A percentile compares a stretch with the other conserved stretches of the same genome.
Evolutionary conservation across 2,329 filamentous ascomycete species (phyloP).

Genomic region (Penicillium sp.): DNA sequence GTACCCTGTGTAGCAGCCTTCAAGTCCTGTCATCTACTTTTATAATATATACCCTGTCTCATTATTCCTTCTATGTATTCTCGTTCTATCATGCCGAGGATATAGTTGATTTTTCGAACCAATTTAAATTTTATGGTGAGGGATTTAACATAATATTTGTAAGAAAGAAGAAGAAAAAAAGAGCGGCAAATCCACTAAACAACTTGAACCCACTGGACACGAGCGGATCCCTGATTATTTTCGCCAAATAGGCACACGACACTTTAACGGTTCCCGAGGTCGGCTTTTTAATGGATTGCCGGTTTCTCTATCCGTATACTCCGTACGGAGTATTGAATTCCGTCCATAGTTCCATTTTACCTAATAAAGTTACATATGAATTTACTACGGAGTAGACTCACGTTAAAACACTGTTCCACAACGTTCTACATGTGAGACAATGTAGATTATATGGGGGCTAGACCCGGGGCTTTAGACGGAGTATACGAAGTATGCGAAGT

Average conservation of each 20-base stretch:
- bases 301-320: too few species aligned
- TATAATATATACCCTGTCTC: not conserved
- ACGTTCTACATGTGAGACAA: not conserved
- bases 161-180: not conserved
- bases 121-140: not conserved
- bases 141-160: slow-evolving; percentile 2
- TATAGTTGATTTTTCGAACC: not conserved
- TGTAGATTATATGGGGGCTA: not conserved
- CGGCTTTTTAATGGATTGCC: not conserved
- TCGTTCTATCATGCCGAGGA: not conserved
- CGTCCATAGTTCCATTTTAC: not conserved
- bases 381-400: not conserved
- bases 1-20: not conserved
- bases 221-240: not conserved
- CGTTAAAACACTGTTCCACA: not conserved
- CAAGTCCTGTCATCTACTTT: not conserved
- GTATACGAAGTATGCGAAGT: too few species aligned
- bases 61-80: not conserved
- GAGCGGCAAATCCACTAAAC: not conserved
- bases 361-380: not conserved
- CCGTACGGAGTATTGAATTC: too few species aligned
- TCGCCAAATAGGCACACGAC: slow-evolving; percentile 1
- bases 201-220: not conserved
- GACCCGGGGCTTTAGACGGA: too few species aligned
- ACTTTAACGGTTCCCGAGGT: not conserved